Conservation (phyloP, 768 basidiomycete genomes). For the Tricholoma furcatifolium region DNA sequence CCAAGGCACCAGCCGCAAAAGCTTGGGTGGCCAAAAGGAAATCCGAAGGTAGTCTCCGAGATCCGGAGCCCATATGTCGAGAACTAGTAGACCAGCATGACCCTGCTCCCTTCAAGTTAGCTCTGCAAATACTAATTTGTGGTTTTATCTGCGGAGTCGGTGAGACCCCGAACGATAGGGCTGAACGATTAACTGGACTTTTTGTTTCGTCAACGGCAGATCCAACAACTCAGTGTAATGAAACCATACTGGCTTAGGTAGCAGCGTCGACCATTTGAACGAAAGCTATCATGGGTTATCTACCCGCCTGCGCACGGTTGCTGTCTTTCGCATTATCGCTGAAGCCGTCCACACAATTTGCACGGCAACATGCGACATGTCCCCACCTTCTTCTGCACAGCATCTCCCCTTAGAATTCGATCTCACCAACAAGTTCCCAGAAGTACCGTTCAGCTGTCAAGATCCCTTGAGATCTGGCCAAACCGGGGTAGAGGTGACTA, state of each 20-base stretch:
- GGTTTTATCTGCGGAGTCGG: constrained; percentile 1
- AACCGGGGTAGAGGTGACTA: constrained; percentile 18
- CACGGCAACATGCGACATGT: constrained; percentile 2
- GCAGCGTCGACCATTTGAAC: neutral
- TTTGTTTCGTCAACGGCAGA: constrained; percentile 5
- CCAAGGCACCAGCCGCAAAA: constrained; percentile 14
- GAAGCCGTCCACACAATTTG: neutral
- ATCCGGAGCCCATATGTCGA: constrained; percentile 5
- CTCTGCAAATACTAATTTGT: neutral
- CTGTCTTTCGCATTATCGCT: neutral
- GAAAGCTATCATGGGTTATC: neutral
- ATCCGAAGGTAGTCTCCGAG: constrained; percentile 10
- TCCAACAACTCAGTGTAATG: constrained; percentile 1
- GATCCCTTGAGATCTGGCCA: constrained; percentile 17
- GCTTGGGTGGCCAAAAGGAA: constrained; percentile 9
- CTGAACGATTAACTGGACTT: neutral
- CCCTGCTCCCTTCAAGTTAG: constrained; percentile 4
- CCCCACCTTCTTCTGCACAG: constrained; percentile 20
- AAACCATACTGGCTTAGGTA: constrained; percentile 12
- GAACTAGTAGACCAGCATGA: neutral
- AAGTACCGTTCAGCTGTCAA: constrained; percentile 14
- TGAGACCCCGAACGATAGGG: constrained; percentile 3
- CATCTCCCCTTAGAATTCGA: constrained; percentile 15
- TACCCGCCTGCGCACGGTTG: constrained; percentile 3
- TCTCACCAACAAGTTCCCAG: constrained; percentile 5